Evolutionary conservation across 495 filamentous ascomycete genomes (phyloP).

Genomic region (Aspergillus funiculosus): DNA sequence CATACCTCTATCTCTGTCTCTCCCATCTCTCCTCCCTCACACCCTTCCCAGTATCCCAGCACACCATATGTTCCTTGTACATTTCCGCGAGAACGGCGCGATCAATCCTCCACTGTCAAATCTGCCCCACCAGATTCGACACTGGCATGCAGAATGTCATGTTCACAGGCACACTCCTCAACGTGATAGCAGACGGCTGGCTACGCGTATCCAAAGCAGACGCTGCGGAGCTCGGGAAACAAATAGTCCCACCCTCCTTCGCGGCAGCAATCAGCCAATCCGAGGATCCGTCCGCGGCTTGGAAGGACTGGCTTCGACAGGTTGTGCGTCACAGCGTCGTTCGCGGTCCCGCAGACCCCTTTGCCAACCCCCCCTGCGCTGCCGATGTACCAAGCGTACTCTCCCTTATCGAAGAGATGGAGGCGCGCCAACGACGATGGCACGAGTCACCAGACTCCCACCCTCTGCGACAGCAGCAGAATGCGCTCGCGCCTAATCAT

Average conservation of each 20-base stretch:
- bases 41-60: slow-evolving; percentile 38
- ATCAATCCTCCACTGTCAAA: slow-evolving; percentile 52
- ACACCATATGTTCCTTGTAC: slow-evolving; percentile 53
- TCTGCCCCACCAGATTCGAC: slow-evolving; percentile 47
- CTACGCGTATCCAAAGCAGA: slow-evolving; percentile 34
- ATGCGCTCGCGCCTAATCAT: slow-evolving; percentile 9
- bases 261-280: slow-evolving; percentile 23
- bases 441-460: slow-evolving; percentile 34
- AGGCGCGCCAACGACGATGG: slow-evolving; percentile 39
- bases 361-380: slow-evolving; percentile 20
- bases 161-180: slow-evolving; percentile 60
- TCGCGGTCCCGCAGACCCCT: slow-evolving; percentile 25
- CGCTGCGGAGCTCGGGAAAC: slow-evolving; percentile 31
- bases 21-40: slow-evolving; percentile 40
- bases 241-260: slow-evolving; percentile 32
- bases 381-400: slow-evolving; percentile 27
- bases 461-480: slow-evolving; percentile 12
- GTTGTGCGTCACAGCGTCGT: slow-evolving; percentile 36
- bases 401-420: slow-evolving; percentile 36
- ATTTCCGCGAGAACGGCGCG: slow-evolving; percentile 51
- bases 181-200: slow-evolving; percentile 56
- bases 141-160: slow-evolving; percentile 57
- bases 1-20: slow-evolving; percentile 43
- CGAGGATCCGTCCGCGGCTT: slow-evolving; percentile 25
- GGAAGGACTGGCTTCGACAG: slow-evolving; percentile 37